Evolutionary conservation across 2,329 filamentous ascomycete species (phyloP), one percentile per base, ranked within the genome.

Genomic region (Fusarium brachygibbosum): DNA sequence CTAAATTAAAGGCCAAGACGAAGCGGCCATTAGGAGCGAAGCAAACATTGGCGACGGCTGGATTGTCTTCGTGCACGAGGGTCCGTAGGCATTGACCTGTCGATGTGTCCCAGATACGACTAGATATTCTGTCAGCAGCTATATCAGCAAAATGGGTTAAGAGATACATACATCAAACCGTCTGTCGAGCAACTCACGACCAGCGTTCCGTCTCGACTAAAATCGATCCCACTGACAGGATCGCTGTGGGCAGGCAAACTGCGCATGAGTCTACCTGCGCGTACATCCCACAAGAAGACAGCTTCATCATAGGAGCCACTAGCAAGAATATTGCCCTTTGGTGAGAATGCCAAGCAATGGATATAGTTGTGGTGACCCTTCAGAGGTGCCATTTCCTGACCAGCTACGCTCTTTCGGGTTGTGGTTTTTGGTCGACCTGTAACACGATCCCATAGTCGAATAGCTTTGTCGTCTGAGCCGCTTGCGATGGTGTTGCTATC

Each of bases 301-400:
- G 96, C 96, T 82, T 99, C 96, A 72, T 99, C 96, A 80, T 98
- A 98, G 69, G 93, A 97, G 14, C 96, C 96, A 70, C 93, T 97
- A 17, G 94, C 96, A 34, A 99, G 87, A 77, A 98, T 97, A 76
- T 99, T 99, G 25, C 96, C 96, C 79, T 98, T 98, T 3, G 96
- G 96, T n/a, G 93, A 95, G 79, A 98, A 98, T 8, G 94, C 94
- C 34, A 99, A 84, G 51, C 91, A 93, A 80, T 97, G 97, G 32
- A 99, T 91, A 79, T 98, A 98, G 80, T 97, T 98, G 79, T 98
- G 94, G 75, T 99, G 96, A 4, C 96, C 95, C 25, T 92, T 85
- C 70, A 98, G 84, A 7, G 88, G 87, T 3, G 83, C 82, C 72
- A 83, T 82, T 29, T 84, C 83, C 75, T 82, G 75, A 1, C 76